A percentile compares a stretch with the other conserved stretches of the same genome.
Evolutionary conservation across 2,329 filamentous ascomycete genomes (phyloP).

Genomic region (Pseudogymnoascus sp.): DNA sequence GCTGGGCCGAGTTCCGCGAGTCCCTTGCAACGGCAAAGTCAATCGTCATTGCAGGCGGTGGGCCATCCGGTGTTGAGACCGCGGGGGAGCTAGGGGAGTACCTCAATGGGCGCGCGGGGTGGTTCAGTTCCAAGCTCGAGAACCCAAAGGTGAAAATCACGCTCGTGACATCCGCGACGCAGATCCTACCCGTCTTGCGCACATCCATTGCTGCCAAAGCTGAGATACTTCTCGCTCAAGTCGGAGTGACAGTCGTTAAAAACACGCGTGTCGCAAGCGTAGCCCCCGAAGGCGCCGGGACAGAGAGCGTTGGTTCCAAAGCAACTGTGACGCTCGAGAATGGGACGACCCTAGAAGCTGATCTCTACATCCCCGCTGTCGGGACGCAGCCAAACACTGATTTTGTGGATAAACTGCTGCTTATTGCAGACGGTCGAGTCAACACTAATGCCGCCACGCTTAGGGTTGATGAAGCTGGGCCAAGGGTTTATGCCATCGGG

Average conservation of each 20-base stretch:
- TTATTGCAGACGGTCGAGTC: conserved; percentile 32
- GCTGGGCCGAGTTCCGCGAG: conserved; percentile 34
- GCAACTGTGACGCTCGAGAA: conserved; percentile 33
- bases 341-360: conserved; percentile 33
- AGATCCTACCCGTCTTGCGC: conserved; percentile 36
- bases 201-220: conserved; percentile 33
- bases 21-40: conserved; percentile 33
- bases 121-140: conserved; percentile 28
- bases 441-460: conserved; percentile 32
- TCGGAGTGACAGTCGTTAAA: conserved; percentile 41
- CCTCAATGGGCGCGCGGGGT: conserved; percentile 39
- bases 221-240: conserved; percentile 33
- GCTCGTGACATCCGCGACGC: conserved; percentile 32
- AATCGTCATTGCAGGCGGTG: conserved; percentile 39
- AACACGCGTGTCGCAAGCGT: conserved; percentile 32
- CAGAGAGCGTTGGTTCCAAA: conserved; percentile 21
- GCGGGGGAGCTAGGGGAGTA: conserved; percentile 43
- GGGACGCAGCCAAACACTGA: conserved; percentile 35
- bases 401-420: conserved; percentile 30
- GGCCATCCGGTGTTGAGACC: conserved; percentile 37
- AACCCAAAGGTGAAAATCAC: conserved; percentile 37
- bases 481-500: conserved; percentile 39
- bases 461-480: conserved; percentile 30
- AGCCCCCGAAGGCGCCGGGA: conserved; percentile 26
- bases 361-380: conserved; percentile 41